phyloP scores from a whole-genome alignment of 2,329 filamentous ascomycete genomes.

The Epichloe aotearoae region DNA sequence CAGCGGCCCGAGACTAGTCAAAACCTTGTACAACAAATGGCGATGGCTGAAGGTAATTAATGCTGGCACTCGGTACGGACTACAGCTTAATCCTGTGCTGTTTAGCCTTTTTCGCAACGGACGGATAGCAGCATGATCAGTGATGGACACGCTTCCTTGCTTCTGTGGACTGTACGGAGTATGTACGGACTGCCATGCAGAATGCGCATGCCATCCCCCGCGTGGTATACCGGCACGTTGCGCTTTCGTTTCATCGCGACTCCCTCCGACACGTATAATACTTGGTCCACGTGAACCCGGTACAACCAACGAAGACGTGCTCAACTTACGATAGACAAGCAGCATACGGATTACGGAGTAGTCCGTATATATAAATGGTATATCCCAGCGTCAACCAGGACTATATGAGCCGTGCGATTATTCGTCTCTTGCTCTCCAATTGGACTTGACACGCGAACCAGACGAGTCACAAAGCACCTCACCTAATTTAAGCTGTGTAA shows the following conservation, averaged over 20 bases:
- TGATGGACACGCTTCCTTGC: slow-evolving; percentile 2
- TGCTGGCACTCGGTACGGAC: too few species aligned
- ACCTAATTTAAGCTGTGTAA: neutral
- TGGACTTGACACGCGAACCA: neutral
- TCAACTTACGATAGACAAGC: too few species aligned
- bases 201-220: neutral
- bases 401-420: neutral
- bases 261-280: neutral
- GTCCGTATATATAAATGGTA: neutral
- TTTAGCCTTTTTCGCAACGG: neutral
- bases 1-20: slow-evolving; percentile 10
- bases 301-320: too few species aligned
- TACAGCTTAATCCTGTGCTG: neutral
- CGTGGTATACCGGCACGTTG: neutral
- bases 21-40: slow-evolving; percentile 2
- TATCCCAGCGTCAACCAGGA: neutral
- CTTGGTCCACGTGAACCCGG: too few species aligned
- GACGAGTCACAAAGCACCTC: neutral
- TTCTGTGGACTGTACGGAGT: neutral
- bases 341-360: too few species aligned
- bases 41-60: neutral
- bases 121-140: neutral
- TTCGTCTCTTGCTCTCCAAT: neutral
- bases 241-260: neutral
- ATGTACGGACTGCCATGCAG: too few species aligned